Evolutionary conservation across 495 filamentous ascomycete species (phyloP), one percentile per base, ranked within the genome.

Genomic region (Polyplosphaeria fusca): DNA sequence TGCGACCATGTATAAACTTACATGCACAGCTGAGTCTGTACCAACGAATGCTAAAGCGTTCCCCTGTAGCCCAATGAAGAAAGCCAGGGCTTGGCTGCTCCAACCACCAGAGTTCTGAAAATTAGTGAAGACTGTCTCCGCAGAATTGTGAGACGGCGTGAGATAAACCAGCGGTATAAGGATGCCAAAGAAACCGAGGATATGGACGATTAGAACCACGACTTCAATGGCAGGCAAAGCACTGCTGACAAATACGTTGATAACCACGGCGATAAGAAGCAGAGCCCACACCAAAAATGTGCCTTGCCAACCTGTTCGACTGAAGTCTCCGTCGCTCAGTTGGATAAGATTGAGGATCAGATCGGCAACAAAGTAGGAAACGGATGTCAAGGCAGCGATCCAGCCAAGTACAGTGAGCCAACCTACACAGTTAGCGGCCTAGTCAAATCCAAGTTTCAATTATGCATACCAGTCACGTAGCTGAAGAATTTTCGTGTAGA

Each of bases 401-500:
- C 83, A 86, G 3, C 80, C 82, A 28, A 77, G 76, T 2, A 79
- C 77, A 42, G 73, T 77, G 16, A 86, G 71, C 83, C 83, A 86
- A 9, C 79, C 58, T 55, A 65, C 42, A 2, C 55, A 47, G 47
- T 70, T 65, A 56, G 64, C 25, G 55, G 48, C n/a, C 7, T 23
- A 24, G 4, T n/a, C 14, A 25, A 13, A 12, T 22, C n/a, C 16
- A 45, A 19, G 39, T 9, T 42, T 37, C 1, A 18, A 12, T 2
- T 1, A n/a, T 16, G 11, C 50, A 32, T 55, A 61, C 57, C 57
- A 1, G 57, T 60, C 19, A 60, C 42, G 24, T 60, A 60, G 26
- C 57, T 60, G 35, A 60, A 60, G 37, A 60, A 60, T 22, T 32
- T 53, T 22, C 26, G 50, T 32, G 38, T 60, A 1, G 57, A 53